Evolutionary conservation across 805 yeast genomes (phyloP).

Genomic region (Metschnikowia anglica): DNA sequence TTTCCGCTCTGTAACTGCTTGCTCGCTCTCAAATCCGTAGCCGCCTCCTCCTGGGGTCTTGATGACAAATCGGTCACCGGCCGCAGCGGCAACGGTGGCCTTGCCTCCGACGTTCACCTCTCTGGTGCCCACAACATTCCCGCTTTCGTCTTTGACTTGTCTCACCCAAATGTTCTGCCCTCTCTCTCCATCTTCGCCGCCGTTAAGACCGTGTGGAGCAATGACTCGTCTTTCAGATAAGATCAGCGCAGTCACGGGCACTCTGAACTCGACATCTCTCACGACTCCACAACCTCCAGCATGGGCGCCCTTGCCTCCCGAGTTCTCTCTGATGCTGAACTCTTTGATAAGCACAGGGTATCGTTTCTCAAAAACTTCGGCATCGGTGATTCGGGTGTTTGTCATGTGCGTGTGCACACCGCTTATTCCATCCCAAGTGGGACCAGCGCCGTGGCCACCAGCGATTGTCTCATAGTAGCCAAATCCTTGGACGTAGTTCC

Average conservation of each 20-base stretch:
- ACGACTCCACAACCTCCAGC: slow-evolving; percentile 21
- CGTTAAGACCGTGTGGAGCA: slow-evolving; percentile 84
- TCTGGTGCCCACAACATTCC: slow-evolving; percentile 22
- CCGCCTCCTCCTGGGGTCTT: slow-evolving; percentile 49
- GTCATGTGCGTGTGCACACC: slow-evolving; percentile 24
- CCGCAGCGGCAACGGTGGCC: slow-evolving; percentile 25
- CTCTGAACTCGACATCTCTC: slow-evolving; percentile 22
- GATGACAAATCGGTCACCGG: slow-evolving; percentile 43
- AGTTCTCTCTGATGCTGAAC: slow-evolving; percentile 17
- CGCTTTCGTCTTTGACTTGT: slow-evolving; percentile 20
- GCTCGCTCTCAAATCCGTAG: slow-evolving; percentile 26
- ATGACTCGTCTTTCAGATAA: slow-evolving; percentile 80
- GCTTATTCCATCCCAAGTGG: slow-evolving; percentile 21
- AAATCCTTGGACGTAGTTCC: slow-evolving; percentile 29
- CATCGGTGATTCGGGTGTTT: slow-evolving; percentile 22
- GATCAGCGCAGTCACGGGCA: slow-evolving; percentile 38
- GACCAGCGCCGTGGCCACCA: slow-evolving; percentile 24
- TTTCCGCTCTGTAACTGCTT: slow-evolving; percentile 6
- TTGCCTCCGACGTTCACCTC: slow-evolving; percentile 22
- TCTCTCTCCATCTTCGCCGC: slow-evolving; percentile 73
- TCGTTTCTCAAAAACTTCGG: slow-evolving; percentile 23
- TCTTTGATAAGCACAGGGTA: slow-evolving; percentile 23
- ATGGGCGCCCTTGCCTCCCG: slow-evolving; percentile 20
- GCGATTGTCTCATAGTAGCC: slow-evolving; percentile 25
- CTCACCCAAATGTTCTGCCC: slow-evolving; percentile 51